Base-by-base conservation (phyloP, 2,329 filamentous ascomycete genomes). In the Neophaeococcomyces mojaviensis region DNA sequence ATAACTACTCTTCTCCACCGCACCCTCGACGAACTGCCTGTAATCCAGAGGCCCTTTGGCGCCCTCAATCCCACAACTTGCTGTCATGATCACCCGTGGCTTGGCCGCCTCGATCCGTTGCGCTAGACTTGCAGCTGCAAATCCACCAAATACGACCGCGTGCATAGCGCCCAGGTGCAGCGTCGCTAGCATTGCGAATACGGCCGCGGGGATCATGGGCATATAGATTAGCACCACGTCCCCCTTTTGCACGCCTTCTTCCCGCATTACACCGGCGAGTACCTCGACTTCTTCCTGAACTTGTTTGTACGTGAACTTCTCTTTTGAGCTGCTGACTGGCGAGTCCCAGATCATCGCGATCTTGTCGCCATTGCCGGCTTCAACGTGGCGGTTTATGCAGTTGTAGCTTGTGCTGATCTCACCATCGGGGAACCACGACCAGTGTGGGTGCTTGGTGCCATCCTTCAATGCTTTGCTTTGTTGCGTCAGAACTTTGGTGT, bases 221-320 rank as follows among this genome's bases (percentile, higher is more conserved):
- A 96, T 95, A 65, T 96, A 97, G 22, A 96, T 78, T 52, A 96
- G 74, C 4, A 96, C 87, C 1, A 92, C 84, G 68, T 96, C 86
- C 1, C 89, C 88, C 64, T 78, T 87, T 55, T 74, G 73, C 4
- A 96, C 84, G 0, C 88, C 88, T 58, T 90, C 82, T 62, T 92
- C 86, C 46, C 83, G 71, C 58, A 97, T 65, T 2, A 88, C 88
- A 1, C 86, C 88, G 0, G 89, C 88, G 41, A 94, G 76, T 4
- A 80, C 77, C 63, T 90, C 83, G 1, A 96, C 86, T 61, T 95
- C 86, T 7, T 81, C 72, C 20, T 92, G 76, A 37, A 97, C 68
- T 64, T 86, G 72, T 3, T 68, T 67, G 61, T 97, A 97, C 1
- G 83, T 90, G 57, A 82, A 79, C 44, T 73, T 79, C 64, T 82